Evolutionary conservation across 2,329 filamentous ascomycete genomes (phyloP), one percentile per base, ranked within the genome.

Genomic region (Fusarium sp.): DNA sequence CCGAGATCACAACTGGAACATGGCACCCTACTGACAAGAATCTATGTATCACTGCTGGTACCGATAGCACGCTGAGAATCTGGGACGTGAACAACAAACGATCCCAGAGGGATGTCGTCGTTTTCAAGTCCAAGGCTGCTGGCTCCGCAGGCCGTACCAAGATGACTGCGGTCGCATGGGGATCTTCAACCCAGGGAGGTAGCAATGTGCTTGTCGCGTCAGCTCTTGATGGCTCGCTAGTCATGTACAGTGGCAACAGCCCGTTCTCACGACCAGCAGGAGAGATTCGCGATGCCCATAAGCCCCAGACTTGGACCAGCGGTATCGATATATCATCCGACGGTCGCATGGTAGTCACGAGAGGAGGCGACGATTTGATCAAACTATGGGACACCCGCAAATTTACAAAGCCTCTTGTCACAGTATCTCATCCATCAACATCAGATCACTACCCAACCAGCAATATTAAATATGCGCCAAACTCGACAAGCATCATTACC

Each of bases 351-450:
- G 89, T 98, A 4, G 91, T 97, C 9, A 97, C 94, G 1, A 86
- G 94, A 71, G 96, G 96, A 57, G 95, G 94, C 51, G 96, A 99
- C 79, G 89, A 97, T 76, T 86, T 92, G 3, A 95, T 99, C 79
- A 98, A 98, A 81, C 85, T 97, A 3, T 99, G 96, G 96, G 96
- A 99, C 77, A 97, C 91, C 4, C 89, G 96, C 61, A 98, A 97
- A 76, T 97, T 99, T 84, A 98, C 96, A 77, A 85, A 91, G 59
- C 93, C 96, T 6, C 86, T 99, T 15, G 92, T 93, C 47, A 92
- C 90, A 2, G 88, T 93, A 16, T 83, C 90, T 8, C 94, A 97
- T 78, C 80, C 87, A 2, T 97, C 95, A 1, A 97, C 92, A 15
- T 95, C 93, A 2, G 89, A 90, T 60, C 90, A 94, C 74, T 97